A percentile compares a stretch with the other conserved stretches of the same genome.
These are phyloP conservation scores for Leishmania braziliensis DNA, from an alignment of 208 protist species.

Conservation along the genomic window DNA sequence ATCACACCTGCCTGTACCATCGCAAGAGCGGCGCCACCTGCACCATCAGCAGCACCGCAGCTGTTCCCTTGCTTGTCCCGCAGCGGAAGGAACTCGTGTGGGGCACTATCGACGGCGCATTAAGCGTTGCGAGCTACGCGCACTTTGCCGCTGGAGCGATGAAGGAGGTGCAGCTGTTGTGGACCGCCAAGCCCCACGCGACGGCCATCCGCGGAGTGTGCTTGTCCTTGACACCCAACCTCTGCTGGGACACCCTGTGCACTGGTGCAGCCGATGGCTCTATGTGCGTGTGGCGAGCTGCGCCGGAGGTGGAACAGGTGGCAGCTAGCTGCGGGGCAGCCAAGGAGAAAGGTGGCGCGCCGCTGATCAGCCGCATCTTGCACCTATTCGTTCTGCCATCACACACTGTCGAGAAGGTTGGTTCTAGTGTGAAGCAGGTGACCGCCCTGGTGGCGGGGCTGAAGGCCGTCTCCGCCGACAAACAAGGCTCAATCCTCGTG, in stretches of 20 bases:
- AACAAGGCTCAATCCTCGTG: constrained; percentile 8
- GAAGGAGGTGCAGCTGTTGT: constrained; percentile 31
- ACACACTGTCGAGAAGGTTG: background rate
- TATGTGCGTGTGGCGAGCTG: constrained; percentile 21
- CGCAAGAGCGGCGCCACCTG: constrained; percentile 29
- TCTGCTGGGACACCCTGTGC: constrained; percentile 27
- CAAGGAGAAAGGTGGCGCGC: background rate
- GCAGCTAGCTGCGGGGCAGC: background rate
- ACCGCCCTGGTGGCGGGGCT: constrained; percentile 8
- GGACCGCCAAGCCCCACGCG: constrained; percentile 24
- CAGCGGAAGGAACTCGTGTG: constrained; percentile 59
- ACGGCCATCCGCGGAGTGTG: constrained; percentile 28
- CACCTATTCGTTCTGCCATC: constrained; percentile 2
- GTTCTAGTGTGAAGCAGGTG: background rate
- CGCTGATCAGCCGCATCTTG: constrained; percentile 7
- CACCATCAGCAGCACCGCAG: constrained; percentile 31
- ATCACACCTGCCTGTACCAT: constrained; percentile 57
- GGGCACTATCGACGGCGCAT: constrained; percentile 52
- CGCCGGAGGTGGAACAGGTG: background rate
- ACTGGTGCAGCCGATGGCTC: constrained; percentile 30
- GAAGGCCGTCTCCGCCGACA: background rate
- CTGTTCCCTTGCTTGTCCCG: constrained; percentile 46
- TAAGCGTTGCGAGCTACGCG: constrained; percentile 64
- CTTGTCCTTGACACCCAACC: constrained; percentile 17
- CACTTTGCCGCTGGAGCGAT: constrained; percentile 43